Percentiles rank a stretch among this genome's conserved stretches.
Evolutionary conservation across 2,329 filamentous ascomycete species (phyloP).

Genomic region (Leptographium wingfieldii): DNA sequence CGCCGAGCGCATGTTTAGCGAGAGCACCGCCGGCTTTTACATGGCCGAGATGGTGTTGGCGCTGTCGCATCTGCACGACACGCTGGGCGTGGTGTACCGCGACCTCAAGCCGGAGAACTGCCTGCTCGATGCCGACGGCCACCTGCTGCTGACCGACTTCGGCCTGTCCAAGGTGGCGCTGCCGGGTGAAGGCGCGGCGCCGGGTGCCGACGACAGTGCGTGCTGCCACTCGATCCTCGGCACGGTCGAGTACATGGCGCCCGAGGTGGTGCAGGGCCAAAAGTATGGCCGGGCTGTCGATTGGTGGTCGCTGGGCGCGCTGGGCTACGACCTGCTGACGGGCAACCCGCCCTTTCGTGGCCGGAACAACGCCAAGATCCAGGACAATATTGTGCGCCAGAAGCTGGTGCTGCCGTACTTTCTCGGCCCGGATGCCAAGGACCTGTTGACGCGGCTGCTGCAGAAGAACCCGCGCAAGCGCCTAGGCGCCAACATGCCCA

Average conservation of each 20-base stretch:
- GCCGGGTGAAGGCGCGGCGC: slow-evolving; percentile 25
- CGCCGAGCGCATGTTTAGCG: slow-evolving; percentile 88
- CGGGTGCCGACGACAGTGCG: slow-evolving; percentile 24
- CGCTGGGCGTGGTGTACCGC: slow-evolving; percentile 87
- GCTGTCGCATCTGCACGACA: slow-evolving; percentile 82
- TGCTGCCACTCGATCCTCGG: slow-evolving; percentile 92
- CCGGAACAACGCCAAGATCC: slow-evolving; percentile 85
- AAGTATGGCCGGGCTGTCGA: slow-evolving; percentile 92
- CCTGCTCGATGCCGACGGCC: slow-evolving; percentile 79
- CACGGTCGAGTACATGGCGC: slow-evolving; percentile 98
- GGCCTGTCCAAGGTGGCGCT: slow-evolving; percentile 90
- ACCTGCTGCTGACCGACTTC: slow-evolving; percentile 91
- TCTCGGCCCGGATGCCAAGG: slow-evolving; percentile 82
- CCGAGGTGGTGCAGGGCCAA: slow-evolving; percentile 78
- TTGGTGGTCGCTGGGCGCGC: slow-evolving; percentile 95
- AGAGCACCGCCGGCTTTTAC: slow-evolving; percentile 85
- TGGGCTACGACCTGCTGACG: slow-evolving; percentile 86
- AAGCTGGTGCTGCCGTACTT: slow-evolving; percentile 86
- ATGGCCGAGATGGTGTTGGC: slow-evolving; percentile 97
- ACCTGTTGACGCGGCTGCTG: slow-evolving; percentile 77
- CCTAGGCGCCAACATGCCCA: slow-evolving; percentile 76
- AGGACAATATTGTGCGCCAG: slow-evolving; percentile 89
- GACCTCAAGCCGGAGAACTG: slow-evolving; percentile 98
- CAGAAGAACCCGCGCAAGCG: slow-evolving; percentile 88
- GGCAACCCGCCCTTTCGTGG: slow-evolving; percentile 84